Evolutionary conservation across 768 basidiomycete species (phyloP).

Genomic region (Trametes villosa): DNA sequence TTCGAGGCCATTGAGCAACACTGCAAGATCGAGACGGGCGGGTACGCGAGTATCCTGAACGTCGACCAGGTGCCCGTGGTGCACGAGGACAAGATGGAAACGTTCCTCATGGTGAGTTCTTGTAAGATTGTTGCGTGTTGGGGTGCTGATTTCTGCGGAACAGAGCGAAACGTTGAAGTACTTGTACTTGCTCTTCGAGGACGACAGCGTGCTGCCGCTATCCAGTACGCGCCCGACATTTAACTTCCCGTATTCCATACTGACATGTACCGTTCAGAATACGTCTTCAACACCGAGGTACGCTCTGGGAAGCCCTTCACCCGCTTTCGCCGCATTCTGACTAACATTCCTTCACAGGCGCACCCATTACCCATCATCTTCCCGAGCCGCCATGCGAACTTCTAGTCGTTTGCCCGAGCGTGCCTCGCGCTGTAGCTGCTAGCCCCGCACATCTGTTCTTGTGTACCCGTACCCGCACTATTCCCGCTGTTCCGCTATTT

Average conservation of each 20-base stretch:
- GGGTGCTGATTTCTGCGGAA: not conserved
- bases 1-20: conserved; percentile 89
- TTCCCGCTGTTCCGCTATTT: conserved; percentile 9
- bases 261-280: conserved; percentile 49
- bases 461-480: conserved; percentile 8
- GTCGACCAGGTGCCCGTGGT: conserved; percentile 75
- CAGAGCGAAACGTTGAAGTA: conserved; percentile 93
- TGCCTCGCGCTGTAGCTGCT: not conserved
- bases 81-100: conserved; percentile 92
- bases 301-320: conserved; percentile 17
- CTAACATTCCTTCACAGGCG: conserved; percentile 43
- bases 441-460: not conserved
- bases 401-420: conserved; percentile 38
- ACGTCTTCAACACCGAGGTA: conserved; percentile 94
- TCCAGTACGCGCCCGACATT: conserved; percentile 55
- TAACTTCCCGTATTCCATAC: not conserved
- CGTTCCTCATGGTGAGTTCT: conserved; percentile 88
- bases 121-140: too few species aligned
- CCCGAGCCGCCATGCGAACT: conserved; percentile 51
- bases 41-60: conserved; percentile 83
- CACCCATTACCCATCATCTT: conserved; percentile 75
- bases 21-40: conserved; percentile 76
- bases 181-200: conserved; percentile 85
- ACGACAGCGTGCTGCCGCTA: conserved; percentile 70
- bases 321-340: not conserved